Conservation (phyloP, 2,329 filamentous ascomycete species). For the Macrophomina phaseolina region DNA sequence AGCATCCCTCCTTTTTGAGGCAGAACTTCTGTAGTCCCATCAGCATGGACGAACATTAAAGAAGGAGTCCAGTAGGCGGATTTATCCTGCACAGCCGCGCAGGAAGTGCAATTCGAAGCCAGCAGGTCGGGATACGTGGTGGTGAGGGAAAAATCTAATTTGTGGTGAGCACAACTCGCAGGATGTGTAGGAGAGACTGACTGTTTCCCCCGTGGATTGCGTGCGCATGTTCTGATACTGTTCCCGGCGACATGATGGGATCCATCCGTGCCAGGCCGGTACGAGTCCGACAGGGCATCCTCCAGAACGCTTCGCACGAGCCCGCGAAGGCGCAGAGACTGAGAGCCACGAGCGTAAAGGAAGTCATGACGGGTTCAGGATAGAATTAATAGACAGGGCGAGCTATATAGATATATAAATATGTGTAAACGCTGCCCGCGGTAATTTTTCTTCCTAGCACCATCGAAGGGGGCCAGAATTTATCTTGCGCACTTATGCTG, state of each 20-base stretch:
- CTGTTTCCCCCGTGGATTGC: conserved; percentile 69
- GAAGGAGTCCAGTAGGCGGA: conserved; percentile 74
- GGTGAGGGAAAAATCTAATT: conserved; percentile 60
- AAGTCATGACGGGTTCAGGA: background rate
- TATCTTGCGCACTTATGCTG: background rate
- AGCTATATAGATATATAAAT: background rate
- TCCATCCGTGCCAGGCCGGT: conserved; percentile 67
- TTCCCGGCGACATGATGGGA: conserved; percentile 68
- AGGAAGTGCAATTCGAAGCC: conserved; percentile 72
- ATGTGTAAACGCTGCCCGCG: background rate
- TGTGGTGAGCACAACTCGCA: background rate
- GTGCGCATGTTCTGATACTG: conserved; percentile 66
- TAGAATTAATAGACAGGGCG: background rate
- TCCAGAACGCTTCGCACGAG: conserved; percentile 68
- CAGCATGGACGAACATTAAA: conserved; percentile 68
- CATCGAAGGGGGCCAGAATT: background rate
- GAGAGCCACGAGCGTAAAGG: background rate
- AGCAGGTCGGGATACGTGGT: conserved; percentile 67
- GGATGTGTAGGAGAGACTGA: background rate
- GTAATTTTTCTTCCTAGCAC: background rate
- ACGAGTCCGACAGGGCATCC: conserved; percentile 69
- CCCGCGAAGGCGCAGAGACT: conserved; percentile 37
- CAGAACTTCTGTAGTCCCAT: conserved; percentile 69
- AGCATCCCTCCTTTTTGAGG: conserved; percentile 57
- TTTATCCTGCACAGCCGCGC: conserved; percentile 68